phyloP scores from a whole-genome alignment of 176 grass and related monocot species.

The Rhipidocladum racemiflorum region DNA sequence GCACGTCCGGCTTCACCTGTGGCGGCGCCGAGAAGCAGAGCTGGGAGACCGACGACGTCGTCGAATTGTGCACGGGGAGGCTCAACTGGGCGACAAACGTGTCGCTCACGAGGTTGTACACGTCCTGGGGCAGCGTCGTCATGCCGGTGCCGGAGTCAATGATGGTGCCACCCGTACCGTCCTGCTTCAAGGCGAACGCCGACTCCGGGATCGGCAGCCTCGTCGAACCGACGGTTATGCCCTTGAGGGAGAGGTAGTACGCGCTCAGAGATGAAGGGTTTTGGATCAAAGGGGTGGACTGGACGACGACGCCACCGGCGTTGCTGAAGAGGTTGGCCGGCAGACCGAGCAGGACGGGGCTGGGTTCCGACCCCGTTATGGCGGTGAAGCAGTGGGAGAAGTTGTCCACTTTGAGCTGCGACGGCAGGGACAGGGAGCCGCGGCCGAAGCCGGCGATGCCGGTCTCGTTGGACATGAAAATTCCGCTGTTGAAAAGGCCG shows the following conservation, averaged over 20 bases:
- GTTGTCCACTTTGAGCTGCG: conserved; percentile 42
- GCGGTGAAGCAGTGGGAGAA: conserved; percentile 54
- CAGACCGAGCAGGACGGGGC: conserved; percentile 24
- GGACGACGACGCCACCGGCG: background rate
- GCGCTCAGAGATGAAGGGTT: background rate
- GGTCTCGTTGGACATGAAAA: conserved; percentile 35
- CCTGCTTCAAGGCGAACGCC: conserved; percentile 18
- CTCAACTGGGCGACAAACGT: conserved; percentile 30
- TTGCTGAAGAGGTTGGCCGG: conserved; percentile 21
- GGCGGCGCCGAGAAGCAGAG: conserved; percentile 29
- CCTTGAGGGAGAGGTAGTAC: conserved; percentile 46
- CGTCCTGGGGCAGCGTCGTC: background rate
- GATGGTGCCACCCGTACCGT: conserved; percentile 42
- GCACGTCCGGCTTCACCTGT: conserved; percentile 18
- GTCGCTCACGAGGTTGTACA: conserved; percentile 23
- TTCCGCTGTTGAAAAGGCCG: conserved; percentile 23
- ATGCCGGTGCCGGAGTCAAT: conserved; percentile 48
- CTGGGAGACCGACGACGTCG: background rate
- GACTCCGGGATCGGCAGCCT: conserved; percentile 29
- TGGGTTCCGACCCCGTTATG: background rate
- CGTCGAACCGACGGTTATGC: conserved; percentile 42
- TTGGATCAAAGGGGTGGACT: conserved; percentile 25
- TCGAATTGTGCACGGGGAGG: conserved; percentile 17
- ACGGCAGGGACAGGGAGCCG: conserved; percentile 30
- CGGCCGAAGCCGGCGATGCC: conserved; percentile 44